Evolutionary conservation across 768 basidiomycete species (phyloP), one percentile per base, ranked within the genome.

Genomic region (Coprinopsis sp.): DNA sequence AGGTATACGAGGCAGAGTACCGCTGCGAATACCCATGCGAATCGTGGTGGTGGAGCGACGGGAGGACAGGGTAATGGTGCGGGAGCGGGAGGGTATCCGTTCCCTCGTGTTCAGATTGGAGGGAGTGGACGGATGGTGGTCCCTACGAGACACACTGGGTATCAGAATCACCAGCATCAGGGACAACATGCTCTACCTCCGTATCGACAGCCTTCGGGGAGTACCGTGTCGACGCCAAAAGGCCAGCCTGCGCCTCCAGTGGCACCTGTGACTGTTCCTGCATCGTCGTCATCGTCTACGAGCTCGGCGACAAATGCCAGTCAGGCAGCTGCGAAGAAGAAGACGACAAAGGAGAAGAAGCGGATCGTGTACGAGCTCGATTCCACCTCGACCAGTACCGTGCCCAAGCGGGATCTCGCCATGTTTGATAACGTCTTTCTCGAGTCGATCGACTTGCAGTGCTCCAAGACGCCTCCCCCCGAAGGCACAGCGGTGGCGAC

Each of bases 11-110:
- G 27, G 24, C 40, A 28, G 27, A 16, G 27, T 6, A 42, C 8
- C 6, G 27, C 24, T 8, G 8, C 30, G 30, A n/a, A n/a, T 8
- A 8, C 51, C n/a, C 47, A 42, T 21, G 53, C 51, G 11, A 42
- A 38, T 8, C 52, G 48, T 6, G 51, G 52, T 2, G 50, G 47
- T 18, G 22, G 24, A 28, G 49, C 3, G 6, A 39, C 23, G 33
- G 40, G 44, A 6, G 31, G 37, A 36, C 23, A 19, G 25, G 37
- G 22, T 36, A 34, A 42, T 29, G 48, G 16, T 6, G 38, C 40
- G 27, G 36, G 48, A 6, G 38, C 47, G n/a, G 14, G 47, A 11
- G 47, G 42, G 18, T 52, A 68, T 60, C 52, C 64, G 40, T 58
- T 58, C 54, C 52, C 49, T 22, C 19, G 37, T 50, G 42, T 58